phyloP scores from a whole-genome alignment of 495 filamentous ascomycete genomes.

The Hypoxylon trugodes region DNA sequence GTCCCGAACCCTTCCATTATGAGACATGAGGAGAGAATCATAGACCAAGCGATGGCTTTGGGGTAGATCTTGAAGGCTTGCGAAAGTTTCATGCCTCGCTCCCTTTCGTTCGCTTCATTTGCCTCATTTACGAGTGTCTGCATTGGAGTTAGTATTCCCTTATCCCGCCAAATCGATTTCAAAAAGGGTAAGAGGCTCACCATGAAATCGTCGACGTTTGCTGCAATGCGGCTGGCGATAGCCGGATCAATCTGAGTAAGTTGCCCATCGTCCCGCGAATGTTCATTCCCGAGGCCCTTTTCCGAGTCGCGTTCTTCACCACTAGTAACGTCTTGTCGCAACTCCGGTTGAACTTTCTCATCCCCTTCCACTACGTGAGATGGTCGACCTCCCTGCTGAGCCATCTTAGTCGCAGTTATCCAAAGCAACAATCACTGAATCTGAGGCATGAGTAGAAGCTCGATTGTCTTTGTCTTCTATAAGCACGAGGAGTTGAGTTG shows the following conservation, averaged over 20 bases:
- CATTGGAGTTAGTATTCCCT: background rate
- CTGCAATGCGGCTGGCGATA: slow-evolving; percentile 43
- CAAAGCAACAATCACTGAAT: background rate
- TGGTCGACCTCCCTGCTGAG: background rate
- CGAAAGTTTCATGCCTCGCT: slow-evolving; percentile 47
- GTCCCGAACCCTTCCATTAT: slow-evolving; percentile 65
- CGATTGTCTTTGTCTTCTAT: slow-evolving; percentile 10
- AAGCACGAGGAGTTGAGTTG: background rate
- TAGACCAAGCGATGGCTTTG: slow-evolving; percentile 57
- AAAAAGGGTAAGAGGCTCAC: slow-evolving; percentile 14
- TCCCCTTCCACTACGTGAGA: slow-evolving; percentile 5
- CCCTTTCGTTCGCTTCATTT: slow-evolving; percentile 45
- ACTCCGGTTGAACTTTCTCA: slow-evolving; percentile 23
- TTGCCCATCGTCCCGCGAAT: background rate
- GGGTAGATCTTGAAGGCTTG: slow-evolving; percentile 53
- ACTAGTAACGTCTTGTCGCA: slow-evolving; percentile 11
- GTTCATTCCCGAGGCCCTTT: slow-evolving; percentile 20
- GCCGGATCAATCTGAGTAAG: slow-evolving; percentile 41
- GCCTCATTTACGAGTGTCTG: slow-evolving; percentile 47
- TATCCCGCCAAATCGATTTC: background rate
- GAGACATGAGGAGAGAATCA: slow-evolving; percentile 60
- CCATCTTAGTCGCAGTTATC: slow-evolving; percentile 7
- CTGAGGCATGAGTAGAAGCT: background rate
- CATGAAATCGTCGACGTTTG: slow-evolving; percentile 47
- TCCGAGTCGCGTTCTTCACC: slow-evolving; percentile 30